These are phyloP conservation scores for Trifolium fragiferum DNA, from an alignment of 306 rosid genomes.

Conservation along the genomic window DNA sequence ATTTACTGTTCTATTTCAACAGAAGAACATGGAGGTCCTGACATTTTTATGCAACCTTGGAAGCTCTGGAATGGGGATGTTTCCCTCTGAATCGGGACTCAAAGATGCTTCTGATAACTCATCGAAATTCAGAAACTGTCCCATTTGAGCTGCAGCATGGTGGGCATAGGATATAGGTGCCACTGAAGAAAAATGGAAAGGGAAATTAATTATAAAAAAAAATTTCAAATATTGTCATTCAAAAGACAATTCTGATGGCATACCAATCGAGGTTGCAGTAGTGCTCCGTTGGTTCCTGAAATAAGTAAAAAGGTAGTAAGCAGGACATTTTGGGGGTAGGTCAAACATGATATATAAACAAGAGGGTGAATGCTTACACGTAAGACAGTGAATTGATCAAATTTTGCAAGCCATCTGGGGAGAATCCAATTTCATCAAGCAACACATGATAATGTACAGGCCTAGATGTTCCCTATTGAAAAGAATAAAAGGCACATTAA, in stretches of 20 bases:
- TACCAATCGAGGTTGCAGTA: conserved; percentile 78
- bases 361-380: conserved; percentile 62
- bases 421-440: conserved; percentile 91
- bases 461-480: conserved; percentile 80
- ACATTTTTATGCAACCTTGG: conserved; percentile 67
- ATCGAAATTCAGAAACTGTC: conserved; percentile 70
- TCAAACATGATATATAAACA: conserved; percentile 18
- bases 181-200: conserved; percentile 49
- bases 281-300: conserved; percentile 94
- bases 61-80: conserved; percentile 63
- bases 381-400: conserved; percentile 74
- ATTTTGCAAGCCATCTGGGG: conserved; percentile 80
- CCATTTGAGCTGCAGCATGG: conserved; percentile 82
- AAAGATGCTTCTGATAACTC: conserved; percentile 62
- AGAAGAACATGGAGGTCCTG: conserved; percentile 76
- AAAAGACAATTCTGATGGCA: conserved; percentile 4
- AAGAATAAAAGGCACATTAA: conserved; percentile 14
- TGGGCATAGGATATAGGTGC: conserved; percentile 91
- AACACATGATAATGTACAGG: conserved; percentile 88
- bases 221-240: conserved; percentile 12
- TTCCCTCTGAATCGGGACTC: conserved; percentile 37
- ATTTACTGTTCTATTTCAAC: conserved; percentile 54
- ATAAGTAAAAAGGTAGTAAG: conserved; percentile 24
- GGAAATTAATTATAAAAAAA: conserved; percentile 18
- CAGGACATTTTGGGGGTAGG: neutral